Evolutionary conservation across 176 grass and related monocot genomes (phyloP).

Genomic region (Lolium multiflorum): DNA sequence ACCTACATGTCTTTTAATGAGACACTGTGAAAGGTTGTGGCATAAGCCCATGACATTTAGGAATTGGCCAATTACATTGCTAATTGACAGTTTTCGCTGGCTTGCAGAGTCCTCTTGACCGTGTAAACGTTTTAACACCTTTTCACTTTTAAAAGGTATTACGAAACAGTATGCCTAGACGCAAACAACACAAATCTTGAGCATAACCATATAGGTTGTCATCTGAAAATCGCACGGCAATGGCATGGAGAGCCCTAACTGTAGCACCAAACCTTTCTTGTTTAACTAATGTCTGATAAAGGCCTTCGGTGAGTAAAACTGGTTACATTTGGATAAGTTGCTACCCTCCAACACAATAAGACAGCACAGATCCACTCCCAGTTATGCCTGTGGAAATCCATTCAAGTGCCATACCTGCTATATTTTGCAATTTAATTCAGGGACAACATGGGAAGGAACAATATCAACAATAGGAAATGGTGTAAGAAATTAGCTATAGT

Average conservation of each 20-base stretch:
- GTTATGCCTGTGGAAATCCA: conserved; percentile 9
- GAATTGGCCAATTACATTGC: conserved; percentile 5
- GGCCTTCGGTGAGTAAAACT: background rate
- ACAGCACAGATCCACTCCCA: conserved; percentile 1
- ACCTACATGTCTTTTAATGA: background rate
- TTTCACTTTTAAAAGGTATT: background rate
- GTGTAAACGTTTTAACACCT: background rate
- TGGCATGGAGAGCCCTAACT: background rate
- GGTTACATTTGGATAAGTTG: conserved; percentile 2
- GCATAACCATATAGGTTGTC: background rate
- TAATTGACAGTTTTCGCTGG: background rate
- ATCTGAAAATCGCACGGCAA: background rate
- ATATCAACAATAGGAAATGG: background rate
- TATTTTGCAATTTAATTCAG: conserved; percentile 2
- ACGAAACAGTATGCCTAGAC: background rate
- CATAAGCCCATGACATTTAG: conserved; percentile 5
- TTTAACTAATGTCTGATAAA: conserved; percentile 12
- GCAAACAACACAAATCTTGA: background rate
- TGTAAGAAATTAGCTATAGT: background rate
- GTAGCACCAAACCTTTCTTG: background rate
- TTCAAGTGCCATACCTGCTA: background rate
- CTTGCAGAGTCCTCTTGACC: background rate
- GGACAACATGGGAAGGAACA: conserved; percentile 1
- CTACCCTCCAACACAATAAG: background rate
- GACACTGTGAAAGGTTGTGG: background rate